A percentile compares a stretch with the other conserved stretches of the same genome.
Evolutionary conservation across 257 asterid species (phyloP).

Genomic region (Capsicum chinense): DNA sequence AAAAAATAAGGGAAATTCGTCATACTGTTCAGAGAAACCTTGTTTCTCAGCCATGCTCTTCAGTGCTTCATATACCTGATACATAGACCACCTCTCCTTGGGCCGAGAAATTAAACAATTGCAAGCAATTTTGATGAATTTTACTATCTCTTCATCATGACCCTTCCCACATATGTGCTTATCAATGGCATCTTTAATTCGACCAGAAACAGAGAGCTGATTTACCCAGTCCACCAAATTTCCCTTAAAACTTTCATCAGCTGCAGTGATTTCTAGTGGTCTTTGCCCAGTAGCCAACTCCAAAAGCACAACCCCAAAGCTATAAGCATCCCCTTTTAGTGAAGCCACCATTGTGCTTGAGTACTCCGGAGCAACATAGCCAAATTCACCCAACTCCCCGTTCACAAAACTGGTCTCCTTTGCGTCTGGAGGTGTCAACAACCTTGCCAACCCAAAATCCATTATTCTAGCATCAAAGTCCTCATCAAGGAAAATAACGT

Average conservation of each 20-base stretch:
- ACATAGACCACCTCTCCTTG: conserved; percentile 79
- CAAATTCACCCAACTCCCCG: conserved; percentile 65
- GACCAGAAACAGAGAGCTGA: conserved; percentile 60
- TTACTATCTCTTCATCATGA: conserved; percentile 71
- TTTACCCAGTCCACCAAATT: conserved; percentile 85
- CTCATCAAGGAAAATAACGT: conserved; percentile 78
- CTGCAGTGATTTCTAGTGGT: conserved; percentile 61
- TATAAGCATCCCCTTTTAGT: conserved; percentile 61
- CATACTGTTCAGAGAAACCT: conserved; percentile 70
- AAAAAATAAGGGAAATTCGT: conserved; percentile 77
- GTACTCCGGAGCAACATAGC: conserved; percentile 67
- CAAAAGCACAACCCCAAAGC: conserved; percentile 74
- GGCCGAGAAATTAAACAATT: conserved; percentile 68
- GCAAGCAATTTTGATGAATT: conserved; percentile 68
- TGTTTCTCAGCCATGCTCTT: conserved; percentile 71
- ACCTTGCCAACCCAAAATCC: conserved; percentile 83
- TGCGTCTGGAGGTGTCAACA: conserved; percentile 49
- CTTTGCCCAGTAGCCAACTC: conserved; percentile 78
- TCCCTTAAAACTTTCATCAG: conserved; percentile 65
- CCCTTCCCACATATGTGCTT: conserved; percentile 60
- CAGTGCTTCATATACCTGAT: conserved; percentile 72
- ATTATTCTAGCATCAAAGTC: conserved; percentile 89
- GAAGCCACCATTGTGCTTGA: conserved; percentile 66
- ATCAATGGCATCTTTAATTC: conserved; percentile 74
- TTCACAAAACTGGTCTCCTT: conserved; percentile 53